Conservation (phyloP, 192 early-diverging fungal genomes). For the Coemansia sp. region DNA sequence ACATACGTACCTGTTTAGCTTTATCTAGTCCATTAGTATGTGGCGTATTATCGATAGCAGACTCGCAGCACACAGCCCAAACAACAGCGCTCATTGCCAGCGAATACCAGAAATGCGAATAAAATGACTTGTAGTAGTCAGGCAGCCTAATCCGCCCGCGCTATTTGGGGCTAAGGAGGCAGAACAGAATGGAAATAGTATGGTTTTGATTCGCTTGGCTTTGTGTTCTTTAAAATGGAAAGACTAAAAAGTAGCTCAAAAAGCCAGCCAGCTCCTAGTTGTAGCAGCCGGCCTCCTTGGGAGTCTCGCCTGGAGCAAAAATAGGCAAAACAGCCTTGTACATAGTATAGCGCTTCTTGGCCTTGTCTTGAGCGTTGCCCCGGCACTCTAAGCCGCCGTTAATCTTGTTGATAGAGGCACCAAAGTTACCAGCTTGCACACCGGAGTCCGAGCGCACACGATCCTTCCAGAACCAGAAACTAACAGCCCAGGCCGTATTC, state of each 20-base stretch:
- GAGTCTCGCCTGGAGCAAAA: slow-evolving; percentile 35
- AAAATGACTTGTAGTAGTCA: neutral
- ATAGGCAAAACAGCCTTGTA: slow-evolving; percentile 43
- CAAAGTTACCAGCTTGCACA: slow-evolving; percentile 52
- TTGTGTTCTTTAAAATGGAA: too few relatives aligned
- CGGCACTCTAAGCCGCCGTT: slow-evolving; percentile 54
- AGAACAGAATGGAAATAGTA: too few relatives aligned
- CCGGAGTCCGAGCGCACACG: slow-evolving; percentile 38
- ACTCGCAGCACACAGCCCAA: neutral
- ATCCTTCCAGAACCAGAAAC: slow-evolving; percentile 52
- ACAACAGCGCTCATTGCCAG: neutral
- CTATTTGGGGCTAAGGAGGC: too few relatives aligned
- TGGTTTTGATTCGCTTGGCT: too few relatives aligned
- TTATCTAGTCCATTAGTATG: neutral
- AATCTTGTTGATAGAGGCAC: slow-evolving; percentile 50
- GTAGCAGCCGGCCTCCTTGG: slow-evolving; percentile 49
- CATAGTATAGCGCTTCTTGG: slow-evolving; percentile 54
- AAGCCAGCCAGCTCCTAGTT: slow-evolving; percentile 13
- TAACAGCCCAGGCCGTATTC: slow-evolving; percentile 40
- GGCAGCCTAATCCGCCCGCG: too few relatives aligned
- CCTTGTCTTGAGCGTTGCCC: slow-evolving; percentile 36
- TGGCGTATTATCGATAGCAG: neutral
- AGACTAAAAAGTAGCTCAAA: too few relatives aligned
- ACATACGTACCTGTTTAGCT: neutral
- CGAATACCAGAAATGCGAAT: neutral